A percentile compares a stretch with the other conserved stretches of the same genome.
These are phyloP conservation scores for Limonium bicolor DNA, from an alignment of 148 eudicot genomes.

Conservation along the genomic window DNA sequence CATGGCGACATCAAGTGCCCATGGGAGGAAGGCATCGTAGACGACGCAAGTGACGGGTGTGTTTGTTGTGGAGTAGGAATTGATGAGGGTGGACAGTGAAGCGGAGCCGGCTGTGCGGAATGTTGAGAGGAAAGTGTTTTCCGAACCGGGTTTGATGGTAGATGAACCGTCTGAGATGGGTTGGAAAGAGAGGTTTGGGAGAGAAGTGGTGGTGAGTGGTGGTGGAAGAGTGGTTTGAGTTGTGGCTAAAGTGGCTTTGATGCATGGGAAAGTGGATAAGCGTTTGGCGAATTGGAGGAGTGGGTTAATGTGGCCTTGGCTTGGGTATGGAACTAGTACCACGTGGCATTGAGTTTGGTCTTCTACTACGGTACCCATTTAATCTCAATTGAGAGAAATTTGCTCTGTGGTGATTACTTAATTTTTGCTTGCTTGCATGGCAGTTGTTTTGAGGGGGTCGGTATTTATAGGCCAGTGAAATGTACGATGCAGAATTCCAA, in stretches of 20 bases:
- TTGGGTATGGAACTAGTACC: conserved; percentile 27
- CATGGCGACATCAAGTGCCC: conserved; percentile 29
- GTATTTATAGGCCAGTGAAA: too few species aligned
- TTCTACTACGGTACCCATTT: too few species aligned
- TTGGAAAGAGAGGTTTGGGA: conserved; percentile 8
- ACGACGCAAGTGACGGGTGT: conserved; percentile 11
- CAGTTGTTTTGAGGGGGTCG: too few species aligned
- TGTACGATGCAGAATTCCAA: too few species aligned
- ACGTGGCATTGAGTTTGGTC: too few species aligned
- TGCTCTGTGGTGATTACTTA: too few species aligned
- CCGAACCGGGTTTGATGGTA: neutral
- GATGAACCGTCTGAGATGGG: conserved; percentile 8
- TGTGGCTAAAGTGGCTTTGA: conserved; percentile 25
- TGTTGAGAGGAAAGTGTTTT: neutral
- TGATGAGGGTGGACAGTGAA: conserved; percentile 1
- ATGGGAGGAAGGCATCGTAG: conserved; percentile 38
- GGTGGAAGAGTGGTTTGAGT: conserved; percentile 3
- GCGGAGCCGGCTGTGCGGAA: neutral
- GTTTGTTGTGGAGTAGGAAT: neutral
- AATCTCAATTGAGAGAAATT: too few species aligned
- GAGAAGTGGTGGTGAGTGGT: neutral
- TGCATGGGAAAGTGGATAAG: conserved; percentile 18
- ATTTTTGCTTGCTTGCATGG: too few species aligned
- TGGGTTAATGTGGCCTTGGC: conserved; percentile 61
- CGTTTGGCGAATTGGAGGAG: conserved; percentile 34